Percentiles rank a stretch among this genome's conserved stretches.
phyloP scores from a whole-genome alignment of 768 basidiomycete genomes.

The Boletus pseudopeckii region DNA sequence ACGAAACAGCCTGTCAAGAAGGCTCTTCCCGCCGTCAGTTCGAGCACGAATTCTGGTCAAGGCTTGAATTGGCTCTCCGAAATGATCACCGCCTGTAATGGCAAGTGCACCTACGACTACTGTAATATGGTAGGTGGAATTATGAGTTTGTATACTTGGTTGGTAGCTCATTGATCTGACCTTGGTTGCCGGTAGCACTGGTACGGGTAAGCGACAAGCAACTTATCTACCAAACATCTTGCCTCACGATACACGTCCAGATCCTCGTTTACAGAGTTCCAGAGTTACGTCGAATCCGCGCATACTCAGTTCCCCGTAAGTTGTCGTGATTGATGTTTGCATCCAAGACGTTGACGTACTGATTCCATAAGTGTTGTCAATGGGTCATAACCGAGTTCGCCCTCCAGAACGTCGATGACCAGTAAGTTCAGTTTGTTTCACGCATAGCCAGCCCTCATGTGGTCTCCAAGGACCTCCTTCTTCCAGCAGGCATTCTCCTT shows the following conservation, averaged over 20 bases:
- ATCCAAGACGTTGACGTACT: constrained; percentile 2
- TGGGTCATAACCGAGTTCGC: constrained; percentile 34
- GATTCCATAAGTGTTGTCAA: constrained; percentile 9
- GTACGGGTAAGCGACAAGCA: constrained; percentile 22
- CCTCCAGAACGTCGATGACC: constrained; percentile 26
- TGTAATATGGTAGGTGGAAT: constrained; percentile 30
- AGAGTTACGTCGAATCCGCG: constrained; percentile 25
- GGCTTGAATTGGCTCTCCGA: constrained; percentile 35
- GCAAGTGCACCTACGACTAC: constrained; percentile 32
- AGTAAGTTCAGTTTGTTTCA: constrained; percentile 20
- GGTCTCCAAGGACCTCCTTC: constrained; percentile 25
- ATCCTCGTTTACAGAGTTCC: constrained; percentile 23
- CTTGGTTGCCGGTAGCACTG: constrained; percentile 18
- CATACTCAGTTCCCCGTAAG: constrained; percentile 29
- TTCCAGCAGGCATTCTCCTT: constrained; percentile 34
- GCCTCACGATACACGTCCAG: constrained; percentile 14
- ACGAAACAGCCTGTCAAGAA: constrained; percentile 32
- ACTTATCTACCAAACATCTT: not conserved
- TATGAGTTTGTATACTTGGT: not conserved
- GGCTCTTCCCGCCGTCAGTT: constrained; percentile 36
- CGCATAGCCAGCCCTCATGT: not conserved
- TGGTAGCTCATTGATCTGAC: not conserved
- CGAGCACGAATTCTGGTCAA: constrained; percentile 27
- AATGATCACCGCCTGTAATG: constrained; percentile 34
- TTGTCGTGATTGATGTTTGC: not conserved